These are phyloP conservation scores for Sequoiadendron giganteum DNA, from an alignment of 75 land plant species.

Conservation along the genomic window DNA sequence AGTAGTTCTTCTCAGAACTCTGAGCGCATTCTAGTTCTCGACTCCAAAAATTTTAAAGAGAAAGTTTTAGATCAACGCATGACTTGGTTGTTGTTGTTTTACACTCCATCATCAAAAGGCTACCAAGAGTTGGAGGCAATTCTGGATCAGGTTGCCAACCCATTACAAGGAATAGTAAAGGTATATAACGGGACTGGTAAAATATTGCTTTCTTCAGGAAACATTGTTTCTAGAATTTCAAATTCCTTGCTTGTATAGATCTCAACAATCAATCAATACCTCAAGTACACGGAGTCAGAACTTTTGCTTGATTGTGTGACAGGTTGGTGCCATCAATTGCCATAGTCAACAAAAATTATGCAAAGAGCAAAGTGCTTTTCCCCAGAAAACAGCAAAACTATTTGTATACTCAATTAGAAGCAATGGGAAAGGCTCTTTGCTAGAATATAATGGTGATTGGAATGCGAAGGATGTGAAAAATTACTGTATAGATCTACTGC, in stretches of 20 bases:
- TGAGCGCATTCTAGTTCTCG: slow-evolving; percentile 22
- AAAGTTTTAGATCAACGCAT: slow-evolving; percentile 56
- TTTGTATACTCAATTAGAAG: slow-evolving; percentile 63
- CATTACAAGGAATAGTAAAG: slow-evolving; percentile 68
- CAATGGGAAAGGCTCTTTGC: slow-evolving; percentile 45
- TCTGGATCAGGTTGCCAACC: slow-evolving; percentile 56
- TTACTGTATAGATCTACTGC: slow-evolving; percentile 66
- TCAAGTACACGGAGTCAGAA: not conserved
- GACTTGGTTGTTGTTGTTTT: slow-evolving; percentile 73
- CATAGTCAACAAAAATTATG: slow-evolving; percentile 57
- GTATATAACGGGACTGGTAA: slow-evolving; percentile 22
- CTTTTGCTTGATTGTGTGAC: slow-evolving; percentile 7
- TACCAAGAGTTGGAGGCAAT: slow-evolving; percentile 39
- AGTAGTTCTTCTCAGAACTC: slow-evolving; percentile 17
- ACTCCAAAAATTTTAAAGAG: slow-evolving; percentile 43
- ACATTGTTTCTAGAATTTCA: not conserved
- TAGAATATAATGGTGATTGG: slow-evolving; percentile 68
- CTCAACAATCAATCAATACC: not conserved
- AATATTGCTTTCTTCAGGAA: not conserved
- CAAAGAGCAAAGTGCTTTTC: slow-evolving; percentile 47
- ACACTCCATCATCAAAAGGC: slow-evolving; percentile 29
- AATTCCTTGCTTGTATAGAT: not conserved
- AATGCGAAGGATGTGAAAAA: slow-evolving; percentile 48
- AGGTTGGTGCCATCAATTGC: slow-evolving; percentile 88
- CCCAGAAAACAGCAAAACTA: slow-evolving; percentile 38